phyloP scores from a whole-genome alignment of 257 asterid species.

The Solanum stenotomum region DNA sequence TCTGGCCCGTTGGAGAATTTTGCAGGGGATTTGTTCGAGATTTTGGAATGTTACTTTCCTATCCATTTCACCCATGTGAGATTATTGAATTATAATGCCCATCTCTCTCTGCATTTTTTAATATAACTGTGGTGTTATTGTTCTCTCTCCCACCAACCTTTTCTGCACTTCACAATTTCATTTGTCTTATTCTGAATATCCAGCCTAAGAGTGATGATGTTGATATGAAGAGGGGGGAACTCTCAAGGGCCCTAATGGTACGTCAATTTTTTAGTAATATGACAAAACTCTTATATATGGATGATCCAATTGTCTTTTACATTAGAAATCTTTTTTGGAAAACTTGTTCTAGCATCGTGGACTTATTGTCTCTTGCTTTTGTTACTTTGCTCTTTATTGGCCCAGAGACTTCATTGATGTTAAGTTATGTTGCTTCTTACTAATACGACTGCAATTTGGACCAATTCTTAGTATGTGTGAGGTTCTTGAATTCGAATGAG shows the following conservation, averaged over 20 bases:
- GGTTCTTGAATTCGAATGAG: background rate
- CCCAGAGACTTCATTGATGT: background rate
- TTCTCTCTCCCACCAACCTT: background rate
- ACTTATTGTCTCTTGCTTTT: background rate
- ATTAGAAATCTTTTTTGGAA: background rate
- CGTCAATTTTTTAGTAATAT: slow-evolving; percentile 10
- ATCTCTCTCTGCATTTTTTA: background rate
- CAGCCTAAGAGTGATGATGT: slow-evolving; percentile 67
- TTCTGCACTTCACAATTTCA: background rate
- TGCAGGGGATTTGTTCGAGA: slow-evolving; percentile 63
- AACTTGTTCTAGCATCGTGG: background rate
- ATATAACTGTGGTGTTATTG: background rate
- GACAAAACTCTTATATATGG: background rate
- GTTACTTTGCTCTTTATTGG: background rate
- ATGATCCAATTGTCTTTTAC: background rate
- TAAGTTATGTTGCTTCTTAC: background rate
- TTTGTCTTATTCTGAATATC: slow-evolving; percentile 12
- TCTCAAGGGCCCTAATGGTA: slow-evolving; percentile 86
- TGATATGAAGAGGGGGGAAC: slow-evolving; percentile 60
- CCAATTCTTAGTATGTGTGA: background rate
- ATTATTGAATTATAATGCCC: slow-evolving; percentile 9
- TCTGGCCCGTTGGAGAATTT: slow-evolving; percentile 54
- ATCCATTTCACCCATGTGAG: slow-evolving; percentile 90
- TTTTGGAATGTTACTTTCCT: slow-evolving; percentile 82
- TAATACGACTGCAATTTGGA: background rate